Percentiles rank a stretch among this genome's conserved stretches.
Evolutionary conservation across 2,329 filamentous ascomycete species (phyloP).

Genomic region (Aspergillus pseudotamarii): DNA sequence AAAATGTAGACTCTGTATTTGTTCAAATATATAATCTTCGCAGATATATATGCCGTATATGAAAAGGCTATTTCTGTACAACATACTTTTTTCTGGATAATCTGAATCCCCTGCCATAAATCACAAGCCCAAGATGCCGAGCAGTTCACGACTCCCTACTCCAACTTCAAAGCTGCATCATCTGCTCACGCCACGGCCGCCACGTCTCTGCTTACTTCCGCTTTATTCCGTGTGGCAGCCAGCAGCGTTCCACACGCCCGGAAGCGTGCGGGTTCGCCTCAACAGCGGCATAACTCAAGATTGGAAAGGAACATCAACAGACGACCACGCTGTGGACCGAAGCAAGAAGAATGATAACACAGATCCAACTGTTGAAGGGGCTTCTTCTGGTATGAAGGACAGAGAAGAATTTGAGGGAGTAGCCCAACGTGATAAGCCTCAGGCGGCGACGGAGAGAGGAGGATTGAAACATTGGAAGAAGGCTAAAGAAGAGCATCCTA

Average conservation of each 20-base stretch:
- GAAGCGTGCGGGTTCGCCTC: constrained; percentile 18
- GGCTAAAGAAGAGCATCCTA: constrained; percentile 52
- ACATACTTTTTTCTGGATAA: not conserved
- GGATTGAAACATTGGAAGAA: constrained; percentile 39
- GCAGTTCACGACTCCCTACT: constrained; percentile 16
- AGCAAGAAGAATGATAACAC: constrained; percentile 33
- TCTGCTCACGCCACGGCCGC: constrained; percentile 18
- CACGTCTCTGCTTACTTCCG: constrained; percentile 19
- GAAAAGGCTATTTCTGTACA: constrained; percentile 1
- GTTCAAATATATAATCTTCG: not conserved
- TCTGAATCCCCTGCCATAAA: not conserved
- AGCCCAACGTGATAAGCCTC: constrained; percentile 42
- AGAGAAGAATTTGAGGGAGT: constrained; percentile 31
- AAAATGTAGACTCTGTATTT: not conserved
- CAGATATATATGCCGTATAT: not conserved
- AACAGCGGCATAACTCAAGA: constrained; percentile 26
- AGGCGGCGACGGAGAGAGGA: constrained; percentile 46
- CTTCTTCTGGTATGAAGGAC: constrained; percentile 35
- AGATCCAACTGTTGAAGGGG: constrained; percentile 35
- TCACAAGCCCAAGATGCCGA: constrained; percentile 15
- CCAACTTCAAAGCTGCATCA: constrained; percentile 15
- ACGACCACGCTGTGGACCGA: constrained; percentile 38
- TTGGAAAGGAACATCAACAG: constrained; percentile 37
- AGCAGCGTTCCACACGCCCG: constrained; percentile 14
- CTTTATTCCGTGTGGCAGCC: constrained; percentile 22